Conservation (phyloP, 441 rosid genomes). For the Eruca vesicaria region DNA sequence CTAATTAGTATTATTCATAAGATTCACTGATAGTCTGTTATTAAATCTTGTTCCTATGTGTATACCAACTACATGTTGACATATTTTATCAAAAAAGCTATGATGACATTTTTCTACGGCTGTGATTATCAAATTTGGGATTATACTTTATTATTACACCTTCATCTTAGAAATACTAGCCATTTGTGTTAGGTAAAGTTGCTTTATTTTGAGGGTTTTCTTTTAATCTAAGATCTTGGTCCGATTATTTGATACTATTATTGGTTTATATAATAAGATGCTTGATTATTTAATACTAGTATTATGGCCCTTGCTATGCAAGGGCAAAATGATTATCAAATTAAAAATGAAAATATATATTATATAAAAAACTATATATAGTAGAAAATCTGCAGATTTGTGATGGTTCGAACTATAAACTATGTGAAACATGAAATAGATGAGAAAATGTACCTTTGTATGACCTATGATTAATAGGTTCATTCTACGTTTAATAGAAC, state of each 20-base stretch:
- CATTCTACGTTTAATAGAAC: no score
- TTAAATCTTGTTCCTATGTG: background rate
- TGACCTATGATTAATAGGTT: no score
- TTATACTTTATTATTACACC: background rate
- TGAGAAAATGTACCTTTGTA: no score
- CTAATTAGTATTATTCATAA: background rate
- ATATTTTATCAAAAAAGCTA: background rate
- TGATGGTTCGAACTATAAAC: no score
- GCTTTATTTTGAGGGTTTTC: background rate
- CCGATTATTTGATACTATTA: background rate
- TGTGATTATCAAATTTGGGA: background rate
- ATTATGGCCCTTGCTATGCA: background rate
- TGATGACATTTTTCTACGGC: background rate
- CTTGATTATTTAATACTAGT: background rate
- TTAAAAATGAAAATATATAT: background rate
- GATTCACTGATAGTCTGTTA: background rate
- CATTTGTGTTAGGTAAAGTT: background rate
- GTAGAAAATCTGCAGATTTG: no score
- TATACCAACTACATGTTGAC: slow-evolving; percentile 8
- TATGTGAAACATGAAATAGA: no score
- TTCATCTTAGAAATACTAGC: background rate
- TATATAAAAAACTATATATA: no score
- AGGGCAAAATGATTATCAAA: background rate
- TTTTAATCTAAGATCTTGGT: background rate
- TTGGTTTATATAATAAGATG: background rate